Evolutionary conservation across 2,329 filamentous ascomycete genomes (phyloP).

Genomic region (Calonectria pteridis): DNA sequence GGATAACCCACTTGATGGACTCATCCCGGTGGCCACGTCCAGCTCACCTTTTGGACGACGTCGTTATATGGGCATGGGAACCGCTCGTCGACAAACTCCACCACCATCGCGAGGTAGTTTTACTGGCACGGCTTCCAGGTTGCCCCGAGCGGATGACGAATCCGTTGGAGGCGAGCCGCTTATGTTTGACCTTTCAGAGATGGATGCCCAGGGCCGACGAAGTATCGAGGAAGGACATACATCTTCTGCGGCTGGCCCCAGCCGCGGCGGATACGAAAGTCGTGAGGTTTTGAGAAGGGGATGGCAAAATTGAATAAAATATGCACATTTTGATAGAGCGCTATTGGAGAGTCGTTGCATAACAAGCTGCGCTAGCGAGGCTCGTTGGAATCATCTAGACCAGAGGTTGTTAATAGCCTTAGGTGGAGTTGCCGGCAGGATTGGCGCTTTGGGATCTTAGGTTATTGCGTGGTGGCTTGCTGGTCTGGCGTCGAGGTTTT

Average conservation of each 20-base stretch:
- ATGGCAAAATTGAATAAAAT: conserved; percentile 47
- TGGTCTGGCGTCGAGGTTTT: conserved; percentile 21
- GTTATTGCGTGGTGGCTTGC: conserved; percentile 8
- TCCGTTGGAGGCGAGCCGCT: conserved; percentile 76
- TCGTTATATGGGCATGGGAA: conserved; percentile 60
- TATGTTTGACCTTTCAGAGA: conserved; percentile 80
- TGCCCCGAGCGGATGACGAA: conserved; percentile 58
- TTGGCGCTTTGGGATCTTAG: conserved; percentile 22
- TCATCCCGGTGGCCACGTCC: conserved; percentile 55
- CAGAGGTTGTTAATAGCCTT: conserved; percentile 4
- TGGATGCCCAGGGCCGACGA: conserved; percentile 69
- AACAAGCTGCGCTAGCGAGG: not conserved
- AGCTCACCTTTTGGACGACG: conserved; percentile 61
- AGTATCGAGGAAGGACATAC: conserved; percentile 68
- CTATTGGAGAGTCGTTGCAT: not conserved
- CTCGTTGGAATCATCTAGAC: conserved; percentile 25
- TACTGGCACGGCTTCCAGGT: conserved; percentile 54
- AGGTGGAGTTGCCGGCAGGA: conserved; percentile 24
- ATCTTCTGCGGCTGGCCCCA: conserved; percentile 45
- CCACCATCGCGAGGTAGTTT: conserved; percentile 62
- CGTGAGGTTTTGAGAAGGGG: conserved; percentile 52
- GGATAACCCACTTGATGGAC: conserved; percentile 59
- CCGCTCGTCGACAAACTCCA: conserved; percentile 55
- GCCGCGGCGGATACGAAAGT: conserved; percentile 56
- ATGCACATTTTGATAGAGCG: conserved; percentile 3